Base-by-base conservation (phyloP, 495 filamentous ascomycete genomes). In the Corynascus novoguineensis region DNA sequence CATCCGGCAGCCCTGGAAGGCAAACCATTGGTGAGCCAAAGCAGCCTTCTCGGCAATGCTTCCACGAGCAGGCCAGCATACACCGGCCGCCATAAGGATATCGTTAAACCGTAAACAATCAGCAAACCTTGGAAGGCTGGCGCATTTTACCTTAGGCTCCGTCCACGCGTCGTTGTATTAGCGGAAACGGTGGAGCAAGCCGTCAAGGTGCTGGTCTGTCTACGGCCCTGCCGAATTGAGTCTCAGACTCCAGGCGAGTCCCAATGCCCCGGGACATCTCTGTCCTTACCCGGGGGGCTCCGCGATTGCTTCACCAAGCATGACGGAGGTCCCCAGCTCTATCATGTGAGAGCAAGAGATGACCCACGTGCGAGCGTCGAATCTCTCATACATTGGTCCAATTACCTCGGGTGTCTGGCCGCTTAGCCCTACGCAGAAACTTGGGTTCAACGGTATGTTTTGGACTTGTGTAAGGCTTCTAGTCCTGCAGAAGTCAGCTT, bases 11-110 rank as follows among this genome's bases (percentile, higher is more conserved):
- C 37, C 35, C 57, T 17, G 44, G 34, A 60, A 17, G 46, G 27
- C 9, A 38, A 42, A 22, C 38, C 27, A 51, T 56, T 51, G 47
- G 31, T 19, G 52, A 55, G 50, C 37, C 46, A 37, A 15, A 50
- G 17, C 9, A 19, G 32, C 47, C 25, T 35, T 21, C 19, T 11
- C n/a, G n/a, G n/a, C n/a, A n/a, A n/a, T n/a, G n/a, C n/a, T n/a
- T n/a, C n/a, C n/a, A n/a, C n/a, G n/a, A n/a, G n/a, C n/a, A n/a
- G n/a, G n/a, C n/a, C n/a, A n/a, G n/a, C n/a, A n/a, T n/a, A n/a
- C n/a, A n/a, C n/a, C n/a, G n/a, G n/a, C n/a, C n/a, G n/a, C n/a
- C n/a, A n/a, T n/a, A n/a, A n/a, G n/a, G n/a, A n/a, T n/a, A n/a
- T n/a, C n/a, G n/a, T n/a, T n/a, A n/a, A n/a, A n/a, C n/a, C n/a